A percentile compares a stretch with the other conserved stretches of the same genome.
phyloP scores from a whole-genome alignment of 768 basidiomycete genomes.

The Leucocoprinus leucothites region DNA sequence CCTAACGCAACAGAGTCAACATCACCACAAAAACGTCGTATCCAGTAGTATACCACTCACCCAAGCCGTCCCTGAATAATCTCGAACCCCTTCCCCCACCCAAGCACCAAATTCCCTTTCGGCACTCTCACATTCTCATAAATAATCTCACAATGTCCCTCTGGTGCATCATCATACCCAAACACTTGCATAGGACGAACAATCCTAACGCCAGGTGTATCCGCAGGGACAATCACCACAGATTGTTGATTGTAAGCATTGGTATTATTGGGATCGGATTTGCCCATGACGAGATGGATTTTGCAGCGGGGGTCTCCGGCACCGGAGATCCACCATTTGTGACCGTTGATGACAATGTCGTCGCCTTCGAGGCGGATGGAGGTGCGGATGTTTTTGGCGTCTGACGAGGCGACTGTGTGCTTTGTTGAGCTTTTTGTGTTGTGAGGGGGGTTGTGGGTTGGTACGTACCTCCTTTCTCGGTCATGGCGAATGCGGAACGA shows the following conservation, averaged over 20 bases:
- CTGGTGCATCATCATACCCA: slow-evolving; percentile 93
- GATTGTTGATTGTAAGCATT: slow-evolving; percentile 82
- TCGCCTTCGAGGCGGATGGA: slow-evolving; percentile 81
- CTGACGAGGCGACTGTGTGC: slow-evolving; percentile 79
- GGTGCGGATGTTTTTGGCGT: slow-evolving; percentile 92
- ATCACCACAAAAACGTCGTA: neutral
- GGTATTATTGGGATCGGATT: slow-evolving; percentile 84
- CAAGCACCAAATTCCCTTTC: slow-evolving; percentile 75
- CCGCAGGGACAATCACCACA: slow-evolving; percentile 91
- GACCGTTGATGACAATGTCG: slow-evolving; percentile 91
- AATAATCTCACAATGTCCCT: slow-evolving; percentile 94
- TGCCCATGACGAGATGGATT: slow-evolving; percentile 92
- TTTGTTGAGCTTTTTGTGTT: no score
- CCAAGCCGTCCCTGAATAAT: slow-evolving; percentile 96
- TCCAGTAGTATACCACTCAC: slow-evolving; percentile 34
- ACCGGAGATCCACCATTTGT: slow-evolving; percentile 99
- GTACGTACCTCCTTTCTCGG: slow-evolving; percentile 81
- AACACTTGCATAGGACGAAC: slow-evolving; percentile 93
- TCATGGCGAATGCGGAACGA: slow-evolving; percentile 96
- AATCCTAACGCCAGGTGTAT: slow-evolving; percentile 82
- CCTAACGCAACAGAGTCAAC: slow-evolving; percentile 31
- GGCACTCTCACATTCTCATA: slow-evolving; percentile 95
- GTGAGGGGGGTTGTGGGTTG: no score
- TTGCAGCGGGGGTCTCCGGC: slow-evolving; percentile 90
- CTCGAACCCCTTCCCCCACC: slow-evolving; percentile 97